Conservation (phyloP, 2,329 filamentous ascomycete genomes). For the Trichoderma afroharzianum region DNA sequence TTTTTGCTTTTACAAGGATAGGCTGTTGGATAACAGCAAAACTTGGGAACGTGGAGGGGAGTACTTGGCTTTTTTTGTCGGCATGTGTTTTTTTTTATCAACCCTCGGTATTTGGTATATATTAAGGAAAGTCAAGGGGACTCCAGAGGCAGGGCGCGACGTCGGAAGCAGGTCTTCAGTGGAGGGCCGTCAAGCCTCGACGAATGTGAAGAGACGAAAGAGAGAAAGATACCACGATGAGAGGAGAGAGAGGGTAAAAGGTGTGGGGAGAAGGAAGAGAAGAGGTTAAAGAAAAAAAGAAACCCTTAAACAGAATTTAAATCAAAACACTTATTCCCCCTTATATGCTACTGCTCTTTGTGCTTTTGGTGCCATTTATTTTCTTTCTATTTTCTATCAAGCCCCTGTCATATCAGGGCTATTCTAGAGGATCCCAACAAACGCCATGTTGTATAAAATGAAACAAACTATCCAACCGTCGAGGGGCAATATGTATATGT, state of each 20-base stretch:
- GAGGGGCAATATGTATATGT: not conserved
- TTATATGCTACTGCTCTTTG: not conserved
- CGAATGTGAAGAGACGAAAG: slow-evolving; percentile 10
- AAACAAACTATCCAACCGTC: not conserved
- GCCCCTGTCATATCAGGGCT: not conserved
- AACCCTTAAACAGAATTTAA: slow-evolving; percentile 1
- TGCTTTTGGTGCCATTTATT: not conserved
- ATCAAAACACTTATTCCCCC: not conserved
- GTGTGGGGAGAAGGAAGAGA: not conserved
- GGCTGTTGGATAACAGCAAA: slow-evolving; percentile 13
- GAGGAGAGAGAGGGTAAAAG: not conserved
- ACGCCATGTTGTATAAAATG: not conserved
- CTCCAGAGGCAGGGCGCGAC: not conserved
- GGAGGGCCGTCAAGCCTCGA: not conserved
- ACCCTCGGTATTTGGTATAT: not conserved
- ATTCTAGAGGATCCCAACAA: not conserved
- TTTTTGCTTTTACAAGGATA: slow-evolving; percentile 10
- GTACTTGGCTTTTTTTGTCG: slow-evolving; percentile 1
- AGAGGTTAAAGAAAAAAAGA: not conserved
- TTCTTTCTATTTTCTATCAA: not conserved
- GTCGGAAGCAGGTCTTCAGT: slow-evolving; percentile 18
- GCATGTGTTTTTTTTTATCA: not conserved
- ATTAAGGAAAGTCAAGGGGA: not conserved
- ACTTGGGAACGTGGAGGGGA: not conserved
- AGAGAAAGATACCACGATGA: slow-evolving; percentile 14